phyloP scores from a whole-genome alignment of 1,284 basidiomycete genomes.

The Pascua sp. region DNA sequence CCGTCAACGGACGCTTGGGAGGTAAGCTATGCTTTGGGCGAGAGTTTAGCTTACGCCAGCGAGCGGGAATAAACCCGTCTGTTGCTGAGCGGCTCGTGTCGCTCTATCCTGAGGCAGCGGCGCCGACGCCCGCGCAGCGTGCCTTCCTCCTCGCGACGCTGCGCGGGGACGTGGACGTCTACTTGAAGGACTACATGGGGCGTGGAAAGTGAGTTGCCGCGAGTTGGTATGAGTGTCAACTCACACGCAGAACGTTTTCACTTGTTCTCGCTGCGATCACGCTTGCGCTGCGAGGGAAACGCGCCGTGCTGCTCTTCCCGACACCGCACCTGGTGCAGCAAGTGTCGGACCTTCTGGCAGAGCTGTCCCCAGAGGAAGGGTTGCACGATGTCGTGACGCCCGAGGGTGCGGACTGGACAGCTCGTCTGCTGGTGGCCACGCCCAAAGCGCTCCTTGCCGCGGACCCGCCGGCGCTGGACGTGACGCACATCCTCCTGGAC shows the following conservation, averaged over 20 bases:
- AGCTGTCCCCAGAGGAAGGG: neutral
- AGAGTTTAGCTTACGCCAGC: conserved; percentile 9
- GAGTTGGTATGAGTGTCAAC: neutral
- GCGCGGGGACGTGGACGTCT: conserved; percentile 28
- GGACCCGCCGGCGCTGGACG: neutral
- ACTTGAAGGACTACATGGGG: conserved; percentile 35
- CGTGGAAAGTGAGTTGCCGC: conserved; percentile 34
- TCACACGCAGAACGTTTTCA: conserved; percentile 6
- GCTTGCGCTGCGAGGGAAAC: conserved; percentile 6
- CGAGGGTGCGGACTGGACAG: conserved; percentile 1
- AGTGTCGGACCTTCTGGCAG: conserved; percentile 13
- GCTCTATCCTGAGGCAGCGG: conserved; percentile 22
- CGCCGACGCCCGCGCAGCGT: conserved; percentile 33
- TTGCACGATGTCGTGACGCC: neutral
- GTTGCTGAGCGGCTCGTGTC: conserved; percentile 6
- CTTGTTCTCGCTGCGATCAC: conserved; percentile 26
- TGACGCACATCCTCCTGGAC: conserved; percentile 31
- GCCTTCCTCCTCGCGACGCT: conserved; percentile 26
- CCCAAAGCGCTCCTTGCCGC: conserved; percentile 9
- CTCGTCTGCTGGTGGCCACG: conserved; percentile 23
- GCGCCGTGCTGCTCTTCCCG: conserved; percentile 28
- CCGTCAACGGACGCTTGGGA: conserved; percentile 7
- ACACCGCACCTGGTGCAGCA: conserved; percentile 31
- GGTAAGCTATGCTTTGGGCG: neutral
- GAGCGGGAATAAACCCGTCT: conserved; percentile 2